Percentiles rank a stretch among this genome's conserved stretches.
These are phyloP conservation scores for Microstroma glucosiphilum DNA, from an alignment of 1,284 basidiomycete species.

Conservation along the genomic window DNA sequence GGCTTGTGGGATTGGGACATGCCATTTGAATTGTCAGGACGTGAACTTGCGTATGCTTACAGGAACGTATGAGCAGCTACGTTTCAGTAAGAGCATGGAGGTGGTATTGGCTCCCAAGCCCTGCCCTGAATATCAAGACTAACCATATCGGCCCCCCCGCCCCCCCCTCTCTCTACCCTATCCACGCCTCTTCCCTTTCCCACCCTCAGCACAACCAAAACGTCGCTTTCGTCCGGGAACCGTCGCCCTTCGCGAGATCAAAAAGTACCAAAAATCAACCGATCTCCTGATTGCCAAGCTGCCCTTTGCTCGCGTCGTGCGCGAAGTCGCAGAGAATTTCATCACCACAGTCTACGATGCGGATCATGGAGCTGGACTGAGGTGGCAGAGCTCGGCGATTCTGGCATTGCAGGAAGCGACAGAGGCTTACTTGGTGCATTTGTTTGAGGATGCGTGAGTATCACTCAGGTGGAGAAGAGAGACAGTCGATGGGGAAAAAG, in stretches of 20 bases:
- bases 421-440: conserved; percentile 46
- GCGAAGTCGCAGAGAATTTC: conserved; percentile 48
- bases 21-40: too few species aligned
- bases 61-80: too few species aligned
- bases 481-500: too few species aligned
- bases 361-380: conserved; percentile 34
- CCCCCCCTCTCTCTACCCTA: neutral
- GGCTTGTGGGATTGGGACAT: too few species aligned
- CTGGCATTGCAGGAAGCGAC: conserved; percentile 49
- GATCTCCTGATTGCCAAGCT: conserved; percentile 48
- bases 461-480: too few species aligned
- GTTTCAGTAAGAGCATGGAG: too few species aligned
- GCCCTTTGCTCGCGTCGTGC: conserved; percentile 47
- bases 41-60: too few species aligned
- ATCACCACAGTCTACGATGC: conserved; percentile 42
- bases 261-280: conserved; percentile 48
- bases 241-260: conserved; percentile 48
- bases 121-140: too few species aligned
- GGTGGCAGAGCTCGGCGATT: conserved; percentile 50
- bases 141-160: too few species aligned
- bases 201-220: conserved; percentile 11
- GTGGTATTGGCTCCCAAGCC: too few species aligned
- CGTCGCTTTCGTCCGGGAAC: conserved; percentile 45
- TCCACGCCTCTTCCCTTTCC: too few species aligned
- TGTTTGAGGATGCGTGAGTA: conserved; percentile 50